Evolutionary conservation across 306 rosid species (phyloP), one percentile per base, ranked within the genome.

Genomic region (Trichosanthes truncata): DNA sequence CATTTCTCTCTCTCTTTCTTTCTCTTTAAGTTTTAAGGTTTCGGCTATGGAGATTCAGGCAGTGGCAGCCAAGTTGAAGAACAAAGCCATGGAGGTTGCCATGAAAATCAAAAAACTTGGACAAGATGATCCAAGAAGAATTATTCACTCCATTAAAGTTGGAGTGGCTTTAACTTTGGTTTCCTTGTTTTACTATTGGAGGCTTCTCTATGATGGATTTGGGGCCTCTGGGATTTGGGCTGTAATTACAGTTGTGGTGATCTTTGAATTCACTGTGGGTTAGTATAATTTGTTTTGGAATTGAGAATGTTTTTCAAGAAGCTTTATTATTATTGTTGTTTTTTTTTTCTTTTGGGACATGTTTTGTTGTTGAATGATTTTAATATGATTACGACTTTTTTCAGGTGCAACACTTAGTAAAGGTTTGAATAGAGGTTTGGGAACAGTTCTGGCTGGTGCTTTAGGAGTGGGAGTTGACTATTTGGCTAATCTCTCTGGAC

Each of bases 191-290:
- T 95, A 95, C 83, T 90, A 90, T 46, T 89, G 85, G 67, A 93
- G 87, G 76, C 90, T 91, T 80, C 93, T 95, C 45, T 95, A 90
- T 68, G 87, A 91, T 76, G 94, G 96, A 63, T 87, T 95, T 36
- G 99, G 97, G 31, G 88, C 85, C 52, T 82, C 97, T 1, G 99
- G 97, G 84, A 90, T 95, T 82, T 95, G 99, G 97, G 98, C 97
- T 15, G 93, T 95, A 17, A 85, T 95, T 4, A 95, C 98, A 0
- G 99, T 95, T 4, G 97, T 95, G 13, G 98, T 93, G 5, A 85
- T 95, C 6, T 91, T 93, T 80, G 99, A 95, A 82, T 95, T 91
- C 80, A 89, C 88, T 4, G 99, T 90, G 38, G 98, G 99, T 93
- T 81, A 85, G 91, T 65, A 21, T 5, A 6, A 6, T n/a, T 25